Base-by-base conservation (phyloP, 2,329 filamentous ascomycete genomes). In the Aspergillus hortae region DNA sequence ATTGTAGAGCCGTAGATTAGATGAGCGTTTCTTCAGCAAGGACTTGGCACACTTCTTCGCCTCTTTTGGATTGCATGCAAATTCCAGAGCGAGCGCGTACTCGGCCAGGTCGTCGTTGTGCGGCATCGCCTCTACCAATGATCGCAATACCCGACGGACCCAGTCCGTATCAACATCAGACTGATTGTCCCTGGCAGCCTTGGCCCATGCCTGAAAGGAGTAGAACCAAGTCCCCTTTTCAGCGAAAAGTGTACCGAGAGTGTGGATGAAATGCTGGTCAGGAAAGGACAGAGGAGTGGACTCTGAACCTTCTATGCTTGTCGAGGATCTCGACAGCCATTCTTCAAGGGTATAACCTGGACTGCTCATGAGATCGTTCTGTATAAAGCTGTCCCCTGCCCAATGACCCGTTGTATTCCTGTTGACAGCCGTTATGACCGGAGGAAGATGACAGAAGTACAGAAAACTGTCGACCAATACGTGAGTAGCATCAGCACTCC, bases 1-100 rank as follows among this genome's bases (percentile, higher is more conserved):
- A 59, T 90, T 88, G 70, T 95, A 96, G 0, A 96, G 74, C 12
- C 77, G 74, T 3, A 89, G 67, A 59, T 84, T 87, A 1, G 82
- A 77, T 0, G 85, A 77, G 50, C 83, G 81, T 44, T 78, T 78
- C 64, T 88, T 92, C n/a, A 96, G 70, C 0, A 95, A 74, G 6
- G 72, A 71, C 62, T 90, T 95, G 0, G 90, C 89, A 6, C 80
- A 76, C 64, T 90, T 95, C 58, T 82, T 86, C 23, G 84, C 82
- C 2, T 72, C 75, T 1, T 68, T 63, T 0, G 80, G 74, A 41
- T 85, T 80, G 51, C 81, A 80, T 0, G 69, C 64, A 46, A 80
- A 81, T 60, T 87, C 83, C 44, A 92, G 79, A 1, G 87, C 86
- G 9, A 96, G 72, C 56, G 84, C 78, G 61, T 91, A 92, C 52